phyloP scores from a whole-genome alignment of 1,284 basidiomycete species.

The Sphagnurus paluster region DNA sequence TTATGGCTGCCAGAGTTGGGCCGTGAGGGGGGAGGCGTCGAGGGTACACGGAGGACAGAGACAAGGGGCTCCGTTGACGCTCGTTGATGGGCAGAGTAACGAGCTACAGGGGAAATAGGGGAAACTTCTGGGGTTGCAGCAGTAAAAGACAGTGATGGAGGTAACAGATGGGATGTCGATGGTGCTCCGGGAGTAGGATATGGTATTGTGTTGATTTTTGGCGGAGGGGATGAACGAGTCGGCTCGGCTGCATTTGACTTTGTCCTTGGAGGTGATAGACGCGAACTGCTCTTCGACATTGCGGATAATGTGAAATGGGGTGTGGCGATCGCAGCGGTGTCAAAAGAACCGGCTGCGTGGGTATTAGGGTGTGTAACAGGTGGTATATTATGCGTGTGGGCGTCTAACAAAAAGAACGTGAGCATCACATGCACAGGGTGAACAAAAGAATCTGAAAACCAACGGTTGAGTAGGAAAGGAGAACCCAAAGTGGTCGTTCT shows the following conservation, averaged over 20 bases:
- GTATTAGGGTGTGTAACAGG: constrained; percentile 25
- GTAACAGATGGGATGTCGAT: constrained; percentile 30
- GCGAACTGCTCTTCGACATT: constrained; percentile 17
- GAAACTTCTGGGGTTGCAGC: constrained; percentile 39
- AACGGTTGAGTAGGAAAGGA: constrained; percentile 39
- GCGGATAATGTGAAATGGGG: constrained; percentile 10
- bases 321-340: constrained; percentile 14
- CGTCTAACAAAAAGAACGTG: constrained; percentile 21
- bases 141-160: constrained; percentile 38
- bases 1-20: constrained; percentile 33
- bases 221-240: constrained; percentile 24
- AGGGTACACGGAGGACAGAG: constrained; percentile 27
- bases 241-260: constrained; percentile 20
- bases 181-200: constrained; percentile 20
- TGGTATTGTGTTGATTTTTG: constrained; percentile 25
- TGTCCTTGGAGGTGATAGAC: constrained; percentile 13
- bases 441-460: constrained; percentile 17
- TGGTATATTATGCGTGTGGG: constrained; percentile 30
- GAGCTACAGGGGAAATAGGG: constrained; percentile 29
- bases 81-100: constrained; percentile 22
- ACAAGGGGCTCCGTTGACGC: constrained; percentile 27
- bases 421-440: constrained; percentile 11
- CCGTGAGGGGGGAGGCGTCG: constrained; percentile 31
- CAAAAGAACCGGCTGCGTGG: constrained; percentile 14
- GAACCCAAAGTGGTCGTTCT: constrained; percentile 30